phyloP scores from a whole-genome alignment of 2,329 filamentous ascomycete genomes.

The Ophiosphaerella narmari region DNA sequence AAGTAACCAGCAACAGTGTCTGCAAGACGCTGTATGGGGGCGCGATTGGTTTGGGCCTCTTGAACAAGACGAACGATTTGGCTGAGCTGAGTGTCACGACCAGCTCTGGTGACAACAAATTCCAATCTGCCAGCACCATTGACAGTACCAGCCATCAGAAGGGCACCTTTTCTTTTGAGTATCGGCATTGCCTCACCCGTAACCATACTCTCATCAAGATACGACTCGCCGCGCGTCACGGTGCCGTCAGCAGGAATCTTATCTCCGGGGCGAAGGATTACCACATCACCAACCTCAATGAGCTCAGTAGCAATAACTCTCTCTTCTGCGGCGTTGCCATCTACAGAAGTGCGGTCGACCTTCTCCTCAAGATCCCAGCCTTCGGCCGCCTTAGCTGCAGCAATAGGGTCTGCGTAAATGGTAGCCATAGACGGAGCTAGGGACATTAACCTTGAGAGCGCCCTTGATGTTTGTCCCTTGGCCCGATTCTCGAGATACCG shows the following conservation, averaged over 20 bases:
- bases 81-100: slow-evolving; percentile 93
- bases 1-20: slow-evolving; percentile 93
- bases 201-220: slow-evolving; percentile 97
- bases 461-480: slow-evolving; percentile 95
- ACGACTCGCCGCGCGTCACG: slow-evolving; percentile 86
- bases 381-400: slow-evolving; percentile 87
- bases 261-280: slow-evolving; percentile 90
- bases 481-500: slow-evolving; percentile 92
- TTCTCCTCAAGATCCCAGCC: slow-evolving; percentile 66
- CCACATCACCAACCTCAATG: slow-evolving; percentile 90
- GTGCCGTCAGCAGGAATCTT: slow-evolving; percentile 94
- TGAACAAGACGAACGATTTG: slow-evolving; percentile 99
- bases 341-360: slow-evolving; percentile 45
- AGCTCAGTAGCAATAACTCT: slow-evolving; percentile 90
- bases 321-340: slow-evolving; percentile 74
- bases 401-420: slow-evolving; percentile 93
- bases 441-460: slow-evolving; percentile 92
- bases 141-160: slow-evolving; percentile 90
- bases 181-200: slow-evolving; percentile 97
- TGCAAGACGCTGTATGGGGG: slow-evolving; percentile 91
- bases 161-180: slow-evolving; percentile 78
- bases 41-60: slow-evolving; percentile 90
- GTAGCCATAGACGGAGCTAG: slow-evolving; percentile 95
- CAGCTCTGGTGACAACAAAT: slow-evolving; percentile 88
- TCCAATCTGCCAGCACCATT: slow-evolving; percentile 92